These are phyloP conservation scores for Oenanthe sinensis DNA, from an alignment of 129 eudicot species.

Conservation along the genomic window DNA sequence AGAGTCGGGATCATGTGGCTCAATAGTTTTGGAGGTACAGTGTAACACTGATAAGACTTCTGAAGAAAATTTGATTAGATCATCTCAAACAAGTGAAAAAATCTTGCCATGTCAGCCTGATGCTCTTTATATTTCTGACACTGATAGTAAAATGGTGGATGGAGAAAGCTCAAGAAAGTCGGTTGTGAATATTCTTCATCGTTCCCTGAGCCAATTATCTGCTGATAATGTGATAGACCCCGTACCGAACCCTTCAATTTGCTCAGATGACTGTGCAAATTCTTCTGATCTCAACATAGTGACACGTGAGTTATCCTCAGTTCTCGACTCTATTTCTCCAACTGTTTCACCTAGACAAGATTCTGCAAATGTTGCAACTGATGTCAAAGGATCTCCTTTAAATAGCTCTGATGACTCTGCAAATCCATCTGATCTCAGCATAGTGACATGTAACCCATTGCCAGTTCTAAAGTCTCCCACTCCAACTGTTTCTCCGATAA, in stretches of 20 bases:
- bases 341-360: slow-evolving; percentile 22
- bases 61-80: slow-evolving; percentile 2
- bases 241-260: not conserved
- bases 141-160: slow-evolving; percentile 5
- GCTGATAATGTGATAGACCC: not conserved
- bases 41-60: not conserved
- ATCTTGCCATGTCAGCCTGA: slow-evolving; percentile 17
- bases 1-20: slow-evolving; percentile 1
- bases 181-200: slow-evolving; percentile 3
- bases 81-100: slow-evolving; percentile 9
- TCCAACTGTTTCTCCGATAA: slow-evolving; percentile 59
- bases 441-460: slow-evolving; percentile 39
- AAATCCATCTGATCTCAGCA: slow-evolving; percentile 22
- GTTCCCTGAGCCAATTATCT: slow-evolving; percentile 9
- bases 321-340: slow-evolving; percentile 52
- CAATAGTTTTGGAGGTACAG: not conserved
- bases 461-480: slow-evolving; percentile 53
- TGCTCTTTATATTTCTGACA: slow-evolving; percentile 12
- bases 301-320: slow-evolving; percentile 36
- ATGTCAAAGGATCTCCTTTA: slow-evolving; percentile 22
- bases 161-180: slow-evolving; percentile 12
- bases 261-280: slow-evolving; percentile 2
- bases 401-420: slow-evolving; percentile 24
- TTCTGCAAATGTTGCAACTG: slow-evolving; percentile 15
- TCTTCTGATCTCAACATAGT: slow-evolving; percentile 23